Evolutionary conservation across 2,329 filamentous ascomycete species (phyloP), one percentile per base, ranked within the genome.

Genomic region (Hypocrella siamensis): DNA sequence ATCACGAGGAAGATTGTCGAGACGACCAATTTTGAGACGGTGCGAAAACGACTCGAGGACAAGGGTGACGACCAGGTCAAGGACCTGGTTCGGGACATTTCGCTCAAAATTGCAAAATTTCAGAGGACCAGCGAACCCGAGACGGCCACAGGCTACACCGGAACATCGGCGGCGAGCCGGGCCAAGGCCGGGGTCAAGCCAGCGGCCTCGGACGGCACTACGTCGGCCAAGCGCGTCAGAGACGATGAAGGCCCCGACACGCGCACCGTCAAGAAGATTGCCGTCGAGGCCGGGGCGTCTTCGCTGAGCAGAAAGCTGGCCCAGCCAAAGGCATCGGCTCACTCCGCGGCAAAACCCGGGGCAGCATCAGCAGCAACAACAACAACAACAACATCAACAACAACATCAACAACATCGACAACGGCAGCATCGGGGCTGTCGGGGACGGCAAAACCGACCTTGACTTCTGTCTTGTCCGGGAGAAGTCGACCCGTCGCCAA

Each of bases 41-140:
- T 80, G 12, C 63, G 74, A 26, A 70, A 70, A 38, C 65, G 70
- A 7, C 70, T 79, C 45, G 65, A 63, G 37, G 75, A 70, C 44
- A 51, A 72, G 43, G 76, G 72, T 17, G 75, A 80, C 43, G 63
- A 67, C 1, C 69, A 76, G 32, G 68, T 72, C 30, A 76, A 76
- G 42, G 63, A 63, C 4, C 56, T 76, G 29, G 69, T 78, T 4
- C 62, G 65, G 22, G 63, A 65, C 36, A 75, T 79, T 29, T 52
- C 65, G n/a, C 42, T 46, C 19, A 58, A 60, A n/a, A 49, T 60
- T 31, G 59, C 48, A 35, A 65, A 62, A 35, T 53, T 61, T 2
- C 35, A 40, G 30, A 57, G 49, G 35, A 31, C 41, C 6, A 38
- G 35, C 7, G 56, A 63, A 17, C 17, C 45, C 8, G 54, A 57